Percentiles rank a stretch among this genome's conserved stretches.
phyloP scores from a whole-genome alignment of 192 early-diverging fungal species.

The Dimargaris verticillata region DNA sequence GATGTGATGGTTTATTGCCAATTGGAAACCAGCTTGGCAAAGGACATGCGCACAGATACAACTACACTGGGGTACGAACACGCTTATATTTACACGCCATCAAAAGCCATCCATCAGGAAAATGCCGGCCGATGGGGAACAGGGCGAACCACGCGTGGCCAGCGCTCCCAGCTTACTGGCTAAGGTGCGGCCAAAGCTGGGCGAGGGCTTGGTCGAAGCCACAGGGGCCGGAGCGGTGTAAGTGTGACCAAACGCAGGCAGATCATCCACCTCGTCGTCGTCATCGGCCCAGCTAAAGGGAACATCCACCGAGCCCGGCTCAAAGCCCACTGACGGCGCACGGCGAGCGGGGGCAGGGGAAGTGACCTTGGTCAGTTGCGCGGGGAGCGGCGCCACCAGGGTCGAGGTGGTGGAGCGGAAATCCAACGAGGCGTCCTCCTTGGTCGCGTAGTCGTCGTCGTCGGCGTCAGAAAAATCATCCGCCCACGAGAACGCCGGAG shows the following conservation, averaged over 20 bases:
- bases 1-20: too few species aligned
- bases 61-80: background rate
- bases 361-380: too few species aligned
- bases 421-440: background rate
- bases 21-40: too few species aligned
- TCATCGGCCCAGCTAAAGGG: slow-evolving; percentile 9
- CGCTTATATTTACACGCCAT: background rate
- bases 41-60: too few species aligned
- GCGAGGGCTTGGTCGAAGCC: background rate
- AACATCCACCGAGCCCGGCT: background rate
- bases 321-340: too few species aligned
- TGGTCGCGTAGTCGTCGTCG: slow-evolving; percentile 15
- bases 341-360: too few species aligned
- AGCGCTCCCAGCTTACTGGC: slow-evolving; percentile 1
- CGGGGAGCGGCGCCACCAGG: background rate
- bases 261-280: slow-evolving; percentile 5
- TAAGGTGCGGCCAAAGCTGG: too few species aligned
- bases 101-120: slow-evolving; percentile 11
- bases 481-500: slow-evolving; percentile 26
- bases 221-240: background rate
- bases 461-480: too few species aligned
- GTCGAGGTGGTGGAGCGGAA: slow-evolving; percentile 4
- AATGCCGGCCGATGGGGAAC: background rate
- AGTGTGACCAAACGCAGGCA: background rate
- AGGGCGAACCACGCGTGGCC: background rate